These are phyloP conservation scores for Trametes cinnabarina DNA, from an alignment of 768 basidiomycete species.

Conservation along the genomic window DNA sequence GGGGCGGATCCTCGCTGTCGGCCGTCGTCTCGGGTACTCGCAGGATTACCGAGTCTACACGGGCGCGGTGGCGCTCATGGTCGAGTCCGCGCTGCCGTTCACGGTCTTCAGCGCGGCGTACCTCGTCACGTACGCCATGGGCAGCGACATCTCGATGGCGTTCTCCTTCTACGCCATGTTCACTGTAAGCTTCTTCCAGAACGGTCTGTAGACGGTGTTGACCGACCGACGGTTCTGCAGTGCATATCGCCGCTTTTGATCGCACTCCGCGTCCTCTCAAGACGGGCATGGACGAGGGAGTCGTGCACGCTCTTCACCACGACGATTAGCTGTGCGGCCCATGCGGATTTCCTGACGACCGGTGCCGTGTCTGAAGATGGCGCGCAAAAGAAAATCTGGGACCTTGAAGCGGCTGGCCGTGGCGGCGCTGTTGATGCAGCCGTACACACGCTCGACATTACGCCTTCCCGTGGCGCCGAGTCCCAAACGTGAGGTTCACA, in stretches of 20 bases:
- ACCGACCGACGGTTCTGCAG: conserved; percentile 11
- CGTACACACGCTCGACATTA: too few species aligned
- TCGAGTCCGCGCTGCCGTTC: conserved; percentile 41
- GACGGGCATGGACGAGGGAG: conserved; percentile 32
- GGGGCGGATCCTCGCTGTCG: conserved; percentile 32
- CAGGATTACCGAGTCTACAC: conserved; percentile 32
- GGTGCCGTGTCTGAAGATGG: neutral
- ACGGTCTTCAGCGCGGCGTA: conserved; percentile 37
- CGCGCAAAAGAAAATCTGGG: neutral
- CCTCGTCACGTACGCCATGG: conserved; percentile 35
- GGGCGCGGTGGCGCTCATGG: conserved; percentile 32
- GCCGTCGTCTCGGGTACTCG: conserved; percentile 28
- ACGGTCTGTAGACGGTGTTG: neutral
- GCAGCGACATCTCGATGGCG: conserved; percentile 31
- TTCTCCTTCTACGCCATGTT: conserved; percentile 41
- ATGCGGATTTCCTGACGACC: neutral
- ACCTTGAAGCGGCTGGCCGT: neutral
- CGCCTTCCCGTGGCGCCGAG: too few species aligned
- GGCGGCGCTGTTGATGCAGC: neutral
- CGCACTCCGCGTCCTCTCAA: conserved; percentile 34
- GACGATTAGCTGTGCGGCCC: conserved; percentile 11
- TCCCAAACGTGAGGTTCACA: too few species aligned
- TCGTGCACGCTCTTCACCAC: conserved; percentile 20
- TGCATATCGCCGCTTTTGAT: conserved; percentile 37
- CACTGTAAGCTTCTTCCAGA: conserved; percentile 26